A percentile compares a stretch with the other conserved stretches of the same genome.
These are phyloP conservation scores for Coemansia sp. DNA, from an alignment of 192 early-diverging fungal species.

Conservation along the genomic window DNA sequence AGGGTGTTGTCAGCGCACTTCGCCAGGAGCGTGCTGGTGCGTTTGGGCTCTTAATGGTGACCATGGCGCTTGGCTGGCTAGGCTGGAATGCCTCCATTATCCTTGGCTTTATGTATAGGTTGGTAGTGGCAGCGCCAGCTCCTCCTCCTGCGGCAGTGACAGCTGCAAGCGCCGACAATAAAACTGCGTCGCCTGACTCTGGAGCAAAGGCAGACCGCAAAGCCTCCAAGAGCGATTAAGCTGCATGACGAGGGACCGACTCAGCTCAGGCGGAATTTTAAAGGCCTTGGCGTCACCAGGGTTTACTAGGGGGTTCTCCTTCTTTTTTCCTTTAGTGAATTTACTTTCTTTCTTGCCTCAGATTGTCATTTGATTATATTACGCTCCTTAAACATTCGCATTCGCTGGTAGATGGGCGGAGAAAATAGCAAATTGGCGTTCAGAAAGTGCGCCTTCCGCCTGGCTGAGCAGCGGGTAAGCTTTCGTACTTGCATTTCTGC, in stretches of 20 bases:
- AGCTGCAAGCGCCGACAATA: background rate
- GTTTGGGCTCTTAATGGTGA: conserved; percentile 28
- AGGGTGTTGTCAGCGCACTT: conserved; percentile 27
- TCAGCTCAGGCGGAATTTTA: background rate
- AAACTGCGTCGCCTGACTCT: background rate
- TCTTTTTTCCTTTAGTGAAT: background rate
- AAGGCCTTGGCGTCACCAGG: background rate
- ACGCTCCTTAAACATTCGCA: background rate
- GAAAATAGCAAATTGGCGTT: conserved; percentile 87
- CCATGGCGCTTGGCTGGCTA: conserved; percentile 33
- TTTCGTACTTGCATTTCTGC: background rate
- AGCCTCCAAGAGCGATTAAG: conserved; percentile 11
- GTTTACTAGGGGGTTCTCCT: background rate
- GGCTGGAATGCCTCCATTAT: conserved; percentile 32
- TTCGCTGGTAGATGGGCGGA: conserved; percentile 67
- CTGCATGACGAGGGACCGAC: background rate
- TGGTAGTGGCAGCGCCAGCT: conserved; percentile 1
- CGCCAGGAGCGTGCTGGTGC: conserved; percentile 35
- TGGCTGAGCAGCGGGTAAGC: conserved; percentile 78
- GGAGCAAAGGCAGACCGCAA: background rate
- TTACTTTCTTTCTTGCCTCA: background rate
- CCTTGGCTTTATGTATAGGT: conserved; percentile 11
- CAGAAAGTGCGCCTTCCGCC: conserved; percentile 80
- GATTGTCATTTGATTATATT: too few species aligned
- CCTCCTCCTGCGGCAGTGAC: conserved; percentile 3